phyloP scores from a whole-genome alignment of 306 rosid species.

The Rosa multiflora region DNA sequence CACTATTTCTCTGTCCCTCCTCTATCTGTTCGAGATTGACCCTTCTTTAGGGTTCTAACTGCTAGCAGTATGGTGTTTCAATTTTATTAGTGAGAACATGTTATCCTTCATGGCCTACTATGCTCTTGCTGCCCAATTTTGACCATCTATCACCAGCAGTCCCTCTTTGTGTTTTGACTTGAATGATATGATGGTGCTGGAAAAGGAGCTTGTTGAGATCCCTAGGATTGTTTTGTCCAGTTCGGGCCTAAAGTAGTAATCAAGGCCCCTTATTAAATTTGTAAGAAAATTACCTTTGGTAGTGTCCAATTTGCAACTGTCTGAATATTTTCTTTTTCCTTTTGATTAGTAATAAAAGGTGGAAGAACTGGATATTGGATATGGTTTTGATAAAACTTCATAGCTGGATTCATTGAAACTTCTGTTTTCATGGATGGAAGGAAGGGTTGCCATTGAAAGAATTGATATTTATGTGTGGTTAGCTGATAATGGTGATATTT shows the following conservation, averaged over 20 bases:
- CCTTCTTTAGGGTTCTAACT: neutral
- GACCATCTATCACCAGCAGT: neutral
- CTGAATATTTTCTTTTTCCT: neutral
- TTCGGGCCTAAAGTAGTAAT: neutral
- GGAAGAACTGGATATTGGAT: neutral
- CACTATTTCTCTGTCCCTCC: neutral
- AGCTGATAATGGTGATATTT: neutral
- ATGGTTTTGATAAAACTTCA: neutral
- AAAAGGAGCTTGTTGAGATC: neutral
- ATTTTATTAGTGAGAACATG: neutral
- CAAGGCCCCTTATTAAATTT: neutral
- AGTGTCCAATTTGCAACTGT: neutral
- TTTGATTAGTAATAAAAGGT: neutral
- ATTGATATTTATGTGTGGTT: neutral
- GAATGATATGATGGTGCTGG: neutral
- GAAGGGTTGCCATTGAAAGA: conserved; percentile 2
- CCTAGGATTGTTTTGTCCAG: neutral
- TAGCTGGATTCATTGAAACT: neutral
- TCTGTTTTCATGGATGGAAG: neutral
- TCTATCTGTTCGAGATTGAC: neutral
- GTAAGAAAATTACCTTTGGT: neutral
- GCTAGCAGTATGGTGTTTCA: neutral
- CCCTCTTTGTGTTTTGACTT: neutral
- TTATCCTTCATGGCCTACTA: neutral
- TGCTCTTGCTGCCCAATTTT: neutral